Evolutionary conservation across 2,329 filamentous ascomycete species (phyloP), one percentile per base, ranked within the genome.

Genomic region (Aspergillus ochraceoroseus): DNA sequence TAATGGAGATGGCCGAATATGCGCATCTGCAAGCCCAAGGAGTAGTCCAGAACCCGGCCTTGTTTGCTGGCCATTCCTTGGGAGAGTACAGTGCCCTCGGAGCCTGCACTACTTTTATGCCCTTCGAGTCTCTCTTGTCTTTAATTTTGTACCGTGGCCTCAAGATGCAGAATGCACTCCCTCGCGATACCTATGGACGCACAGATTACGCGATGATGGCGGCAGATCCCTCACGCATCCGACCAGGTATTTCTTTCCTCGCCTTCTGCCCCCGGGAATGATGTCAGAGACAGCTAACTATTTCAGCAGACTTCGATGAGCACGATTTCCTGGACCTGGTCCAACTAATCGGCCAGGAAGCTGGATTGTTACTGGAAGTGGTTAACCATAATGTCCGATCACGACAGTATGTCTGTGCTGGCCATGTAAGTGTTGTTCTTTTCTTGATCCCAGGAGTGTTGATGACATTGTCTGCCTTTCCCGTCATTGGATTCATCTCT

Each of bases 1-100:
- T 98, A 33, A 98, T 98, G 94, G 92, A 98, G 75, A 98, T 98
- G 79, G 92, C 92, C 44, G 94, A 87, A 57, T 98, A 96, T 56
- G 92, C 96, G 70, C 92, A 98, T 66, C 96, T 98, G 92, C 87
- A 87, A 61, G 79, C 88, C 57, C 96, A 95, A 77, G 92, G 94
- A 47, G 79, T 98, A 22, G 90, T 98, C 20, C 88, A 95, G 56
- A 79, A 87, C 44, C 90, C 96, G 72, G 95, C 87, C 77, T 95
- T 85, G 53, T 98, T 98, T 64, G 92, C 92, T 9, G 92, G 92
- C 52, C 92, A 98, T 74, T 98, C 94, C 0, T 80, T 98, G 14
- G 92, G 92, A 67, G 92, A 98, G 72, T 98, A 98, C 74, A 95
- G 89, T 48, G 92, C 92, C 7, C 81, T 98, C 49, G 92, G 92